A percentile compares a stretch with the other conserved stretches of the same genome.
These are phyloP conservation scores for Brettanomyces naardenensis DNA, from an alignment of 805 yeast genomes.

Conservation along the genomic window DNA sequence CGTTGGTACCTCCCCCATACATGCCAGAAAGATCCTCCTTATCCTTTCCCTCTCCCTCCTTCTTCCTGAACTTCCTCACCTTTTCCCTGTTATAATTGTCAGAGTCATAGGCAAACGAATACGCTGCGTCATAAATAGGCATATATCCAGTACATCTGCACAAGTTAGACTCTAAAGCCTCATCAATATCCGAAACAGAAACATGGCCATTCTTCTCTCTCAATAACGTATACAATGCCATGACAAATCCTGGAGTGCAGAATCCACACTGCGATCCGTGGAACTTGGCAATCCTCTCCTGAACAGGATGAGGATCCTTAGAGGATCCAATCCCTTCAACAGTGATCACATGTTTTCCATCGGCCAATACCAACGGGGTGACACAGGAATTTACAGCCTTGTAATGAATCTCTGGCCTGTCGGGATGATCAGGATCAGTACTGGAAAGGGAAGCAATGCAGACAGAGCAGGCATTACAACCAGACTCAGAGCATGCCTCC, in stretches of 20 bases:
- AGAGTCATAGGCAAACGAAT: constrained; percentile 31
- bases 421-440: constrained; percentile 6
- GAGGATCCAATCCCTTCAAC: constrained; percentile 40
- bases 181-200: constrained; percentile 31
- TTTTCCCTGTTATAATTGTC: constrained; percentile 22
- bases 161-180: constrained; percentile 39
- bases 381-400: constrained; percentile 39
- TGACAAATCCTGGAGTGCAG: constrained; percentile 44
- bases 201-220: constrained; percentile 30
- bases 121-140: constrained; percentile 40
- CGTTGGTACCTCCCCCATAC: constrained; percentile 1
- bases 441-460: constrained; percentile 29
- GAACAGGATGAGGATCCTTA: constrained; percentile 37
- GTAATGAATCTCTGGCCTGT: constrained; percentile 21
- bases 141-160: constrained; percentile 45
- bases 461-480: constrained; percentile 44
- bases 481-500: constrained; percentile 43
- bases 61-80: constrained; percentile 13
- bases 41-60: not conserved
- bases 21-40: constrained; percentile 6
- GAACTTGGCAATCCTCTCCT: constrained; percentile 38
- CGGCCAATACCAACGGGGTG: constrained; percentile 36
- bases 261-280: constrained; percentile 47
- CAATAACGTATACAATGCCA: constrained; percentile 36
- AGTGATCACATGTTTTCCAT: constrained; percentile 38